Evolutionary conservation across 2,329 filamentous ascomycete species (phyloP), one percentile per base, ranked within the genome.

Genomic region (Tolypocladium ophioglossoides): DNA sequence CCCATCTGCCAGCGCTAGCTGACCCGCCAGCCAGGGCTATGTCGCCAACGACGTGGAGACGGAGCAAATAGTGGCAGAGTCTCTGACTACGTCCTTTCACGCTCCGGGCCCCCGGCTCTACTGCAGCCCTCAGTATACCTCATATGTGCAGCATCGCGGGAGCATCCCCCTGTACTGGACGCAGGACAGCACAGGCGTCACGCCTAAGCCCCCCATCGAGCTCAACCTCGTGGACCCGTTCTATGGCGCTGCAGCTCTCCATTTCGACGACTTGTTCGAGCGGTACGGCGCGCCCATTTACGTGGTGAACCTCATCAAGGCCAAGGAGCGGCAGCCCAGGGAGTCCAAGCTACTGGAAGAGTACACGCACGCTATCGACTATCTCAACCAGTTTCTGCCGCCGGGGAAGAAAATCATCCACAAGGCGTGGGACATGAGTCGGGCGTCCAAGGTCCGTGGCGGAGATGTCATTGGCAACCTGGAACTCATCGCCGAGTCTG

Each of bases 31-130:
- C 2, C 48, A 77, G 66, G 92, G 94, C 16, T 95, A 95, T 67
- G 94, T 99, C 53, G 95, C 94, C 52, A 99, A 99, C 66, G 95
- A 99, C 70, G 94, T 99, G 27, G 95, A 99, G 71, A 97, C 94
- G 1, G 94, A 99, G 70, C 94, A 99, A 68, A 96, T 99, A 56
- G 91, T 99, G 6, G 94, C 91, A 0, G 94, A 99, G 66, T 89
- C 91, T 62, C 76, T 92, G 51, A 96, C 91, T 0, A 99, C 94
- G 0, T 96, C 94, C 0, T 96, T 99, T 62, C 94, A 99, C 72
- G 87, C 89, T 3, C 90, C 94, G 5, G 92, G 91, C 0, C 89
- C 88, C 3, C 83, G 83, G 50, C 79, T 96, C 12, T 96, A 90
- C 67, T 85, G 90, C 6, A 97, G 87, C 64, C 90, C 92, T 1